These are phyloP conservation scores for Tolypocladium endophyticum DNA, from an alignment of 2,329 filamentous ascomycete species.

Conservation along the genomic window DNA sequence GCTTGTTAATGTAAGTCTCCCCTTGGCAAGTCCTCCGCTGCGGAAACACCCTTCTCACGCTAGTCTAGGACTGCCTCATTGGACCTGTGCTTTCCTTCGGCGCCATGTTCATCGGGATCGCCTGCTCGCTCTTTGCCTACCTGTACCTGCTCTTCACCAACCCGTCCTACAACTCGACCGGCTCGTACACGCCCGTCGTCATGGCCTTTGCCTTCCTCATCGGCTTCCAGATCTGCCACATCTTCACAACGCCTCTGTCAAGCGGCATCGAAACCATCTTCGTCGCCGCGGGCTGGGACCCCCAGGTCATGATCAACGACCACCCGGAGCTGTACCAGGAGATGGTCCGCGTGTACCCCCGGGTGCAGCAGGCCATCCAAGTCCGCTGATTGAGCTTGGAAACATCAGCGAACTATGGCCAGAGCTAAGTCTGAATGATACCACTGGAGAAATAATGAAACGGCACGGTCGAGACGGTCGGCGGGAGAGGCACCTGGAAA, in stretches of 20 bases:
- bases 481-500: not conserved
- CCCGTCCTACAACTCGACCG: constrained; percentile 62
- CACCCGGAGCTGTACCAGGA: constrained; percentile 73
- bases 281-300: constrained; percentile 62
- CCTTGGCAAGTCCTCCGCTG: not conserved
- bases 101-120: constrained; percentile 72
- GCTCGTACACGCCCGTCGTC: constrained; percentile 64
- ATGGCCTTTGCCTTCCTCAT: constrained; percentile 83
- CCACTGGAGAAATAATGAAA: not conserved
- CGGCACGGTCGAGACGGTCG: not conserved
- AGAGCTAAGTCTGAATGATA: not conserved
- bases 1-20: constrained; percentile 53
- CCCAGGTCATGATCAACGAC: constrained; percentile 64
- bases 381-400: constrained; percentile 4
- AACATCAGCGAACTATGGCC: not conserved
- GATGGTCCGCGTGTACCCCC: constrained; percentile 74
- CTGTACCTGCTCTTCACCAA: constrained; percentile 76
- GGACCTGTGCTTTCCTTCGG: constrained; percentile 67
- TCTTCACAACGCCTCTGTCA: constrained; percentile 80
- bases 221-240: constrained; percentile 78
- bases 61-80: constrained; percentile 60
- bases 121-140: constrained; percentile 72
- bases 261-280: constrained; percentile 91
- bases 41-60: not conserved
- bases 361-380: constrained; percentile 66